Conservation (phyloP, 331 rosid genomes). For the Erythrophleum ivorense region DNA sequence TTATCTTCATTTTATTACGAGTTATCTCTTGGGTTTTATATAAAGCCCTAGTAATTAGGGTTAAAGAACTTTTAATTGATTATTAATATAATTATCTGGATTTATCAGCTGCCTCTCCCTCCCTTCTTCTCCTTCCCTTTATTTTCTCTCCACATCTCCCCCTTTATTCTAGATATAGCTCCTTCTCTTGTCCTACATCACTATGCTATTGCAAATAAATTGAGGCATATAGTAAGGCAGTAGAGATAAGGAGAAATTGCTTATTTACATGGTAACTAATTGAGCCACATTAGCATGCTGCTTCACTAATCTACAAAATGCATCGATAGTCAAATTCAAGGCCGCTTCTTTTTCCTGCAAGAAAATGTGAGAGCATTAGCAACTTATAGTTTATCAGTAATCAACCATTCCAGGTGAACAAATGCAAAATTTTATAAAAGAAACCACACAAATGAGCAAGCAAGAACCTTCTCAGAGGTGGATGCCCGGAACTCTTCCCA, state of each 20-base stretch:
- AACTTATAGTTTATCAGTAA: constrained; percentile 27
- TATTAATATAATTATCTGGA: too few relatives aligned
- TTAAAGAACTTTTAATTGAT: too few relatives aligned
- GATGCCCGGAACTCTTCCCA: constrained; percentile 99
- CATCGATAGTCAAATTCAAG: constrained; percentile 89
- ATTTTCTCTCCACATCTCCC: too few relatives aligned
- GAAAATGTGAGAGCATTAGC: constrained; percentile 44
- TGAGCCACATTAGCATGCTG: constrained; percentile 90
- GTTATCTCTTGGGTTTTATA: too few relatives aligned
- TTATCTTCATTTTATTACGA: too few relatives aligned
- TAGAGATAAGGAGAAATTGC: constrained; percentile 39
- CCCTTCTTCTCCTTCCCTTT: too few relatives aligned
- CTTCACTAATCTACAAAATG: constrained; percentile 99
- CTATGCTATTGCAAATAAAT: constrained; percentile 18
- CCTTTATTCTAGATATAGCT: too few relatives aligned
- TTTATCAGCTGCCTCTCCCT: too few relatives aligned
- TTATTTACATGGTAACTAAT: constrained; percentile 60
- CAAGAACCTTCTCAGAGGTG: constrained; percentile 95
- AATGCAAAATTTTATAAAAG: constrained; percentile 22
- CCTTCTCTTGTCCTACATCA: too few relatives aligned
- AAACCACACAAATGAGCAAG: constrained; percentile 36
- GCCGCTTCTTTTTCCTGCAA: constrained; percentile 99
- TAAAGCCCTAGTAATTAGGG: too few relatives aligned
- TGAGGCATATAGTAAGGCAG: constrained; percentile 37
- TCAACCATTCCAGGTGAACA: constrained; percentile 24